These are phyloP conservation scores for Citrus sp. DNA, from an alignment of 345 rosid genomes.

Conservation along the genomic window DNA sequence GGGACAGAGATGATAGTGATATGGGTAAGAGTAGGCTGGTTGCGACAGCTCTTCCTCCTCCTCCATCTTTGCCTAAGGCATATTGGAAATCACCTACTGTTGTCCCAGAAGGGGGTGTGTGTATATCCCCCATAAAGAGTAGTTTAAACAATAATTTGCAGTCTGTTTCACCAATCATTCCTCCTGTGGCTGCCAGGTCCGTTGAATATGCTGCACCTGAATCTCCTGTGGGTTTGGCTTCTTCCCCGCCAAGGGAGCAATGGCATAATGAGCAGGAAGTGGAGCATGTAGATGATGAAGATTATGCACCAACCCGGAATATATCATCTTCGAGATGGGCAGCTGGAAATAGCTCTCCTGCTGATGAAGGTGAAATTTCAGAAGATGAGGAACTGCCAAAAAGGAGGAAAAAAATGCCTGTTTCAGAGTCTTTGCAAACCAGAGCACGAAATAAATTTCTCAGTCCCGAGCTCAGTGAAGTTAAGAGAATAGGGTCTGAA, in stretches of 20 bases:
- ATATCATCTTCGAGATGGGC: constrained; percentile 99
- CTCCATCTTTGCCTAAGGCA: constrained; percentile 50
- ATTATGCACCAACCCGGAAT: constrained; percentile 70
- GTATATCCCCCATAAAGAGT: constrained; percentile 35
- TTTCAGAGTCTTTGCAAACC: constrained; percentile 37
- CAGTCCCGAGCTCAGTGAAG: constrained; percentile 62
- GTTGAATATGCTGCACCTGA: constrained; percentile 18
- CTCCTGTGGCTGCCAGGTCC: constrained; percentile 27
- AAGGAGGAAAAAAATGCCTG: constrained; percentile 58
- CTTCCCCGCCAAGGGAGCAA: constrained; percentile 38
- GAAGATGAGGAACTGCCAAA: constrained; percentile 59
- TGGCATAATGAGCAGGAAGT: constrained; percentile 39
- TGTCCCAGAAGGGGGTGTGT: constrained; percentile 35
- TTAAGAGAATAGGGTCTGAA: constrained; percentile 54
- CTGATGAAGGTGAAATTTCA: constrained; percentile 81
- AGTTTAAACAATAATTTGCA: constrained; percentile 21
- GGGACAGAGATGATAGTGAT: constrained; percentile 84
- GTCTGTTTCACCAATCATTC: constrained; percentile 31
- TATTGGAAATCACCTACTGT: constrained; percentile 40
- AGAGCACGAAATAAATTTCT: constrained; percentile 38
- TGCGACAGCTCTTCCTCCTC: constrained; percentile 47
- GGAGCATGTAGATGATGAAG: constrained; percentile 58
- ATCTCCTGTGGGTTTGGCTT: constrained; percentile 34
- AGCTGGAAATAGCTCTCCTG: constrained; percentile 76
- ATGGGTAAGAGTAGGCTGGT: constrained; percentile 36